A percentile compares a stretch with the other conserved stretches of the same genome.
These are phyloP conservation scores for Erythrophleum fordii DNA, from an alignment of 306 rosid genomes.

Conservation along the genomic window DNA sequence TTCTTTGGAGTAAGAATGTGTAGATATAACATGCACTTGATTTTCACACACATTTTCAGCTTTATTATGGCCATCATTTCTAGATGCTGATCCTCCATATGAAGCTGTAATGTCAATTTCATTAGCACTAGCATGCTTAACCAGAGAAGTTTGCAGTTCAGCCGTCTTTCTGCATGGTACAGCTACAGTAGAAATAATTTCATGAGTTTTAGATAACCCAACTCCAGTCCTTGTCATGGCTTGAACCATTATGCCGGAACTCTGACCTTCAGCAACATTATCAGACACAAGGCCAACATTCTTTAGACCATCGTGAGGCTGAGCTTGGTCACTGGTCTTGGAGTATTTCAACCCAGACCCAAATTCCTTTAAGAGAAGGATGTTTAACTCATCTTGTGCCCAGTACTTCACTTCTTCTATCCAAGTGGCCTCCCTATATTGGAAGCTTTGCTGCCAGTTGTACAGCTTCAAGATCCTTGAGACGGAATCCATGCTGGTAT, in stretches of 20 bases:
- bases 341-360: neutral
- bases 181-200: too few species aligned
- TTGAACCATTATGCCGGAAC: neutral
- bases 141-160: neutral
- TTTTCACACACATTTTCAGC: neutral
- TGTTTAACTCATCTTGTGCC: neutral
- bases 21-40: constrained; percentile 33
- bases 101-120: constrained; percentile 7
- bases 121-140: constrained; percentile 11
- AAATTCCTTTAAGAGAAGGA: neutral
- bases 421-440: neutral
- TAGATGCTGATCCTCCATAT: neutral
- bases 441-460: neutral
- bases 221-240: constrained; percentile 16
- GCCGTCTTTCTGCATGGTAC: neutral
- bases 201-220: neutral
- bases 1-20: constrained; percentile 36
- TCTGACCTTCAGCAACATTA: neutral
- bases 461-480: neutral
- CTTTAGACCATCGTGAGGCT: neutral
- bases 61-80: neutral
- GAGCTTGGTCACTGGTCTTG: neutral
- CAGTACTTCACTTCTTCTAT: neutral
- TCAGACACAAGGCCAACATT: neutral
- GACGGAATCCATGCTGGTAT: neutral